Base-by-base conservation (phyloP, 768 basidiomycete species). In the Suillus luteus region DNA sequence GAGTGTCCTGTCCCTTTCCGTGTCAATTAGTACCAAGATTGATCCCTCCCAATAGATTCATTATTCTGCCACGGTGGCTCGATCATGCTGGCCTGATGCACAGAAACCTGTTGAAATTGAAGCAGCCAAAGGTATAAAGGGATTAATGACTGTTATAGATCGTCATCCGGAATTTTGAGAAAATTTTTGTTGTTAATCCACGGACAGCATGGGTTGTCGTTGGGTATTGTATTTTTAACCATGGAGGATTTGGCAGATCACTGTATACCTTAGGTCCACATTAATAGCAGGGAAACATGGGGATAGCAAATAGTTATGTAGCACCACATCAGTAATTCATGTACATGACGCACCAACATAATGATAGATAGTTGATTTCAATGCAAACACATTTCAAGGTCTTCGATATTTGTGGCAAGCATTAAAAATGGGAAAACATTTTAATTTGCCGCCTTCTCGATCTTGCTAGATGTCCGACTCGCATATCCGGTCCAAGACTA, bases 401-500 rank as follows among this genome's bases (percentile, higher is more conserved):
- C 19, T 19, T 61, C 31, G 17, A 62, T 62, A 27, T 6, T 62
- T 59, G 31, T 41, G 27, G 27, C 37, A 57, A 19, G 6, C 40
- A 12, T 41, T 27, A 41, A 58, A 41, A 19, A 11, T n/a, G 19
- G 10, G 31, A 61, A 43, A 24, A 19, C 3, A 40, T 4, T 35
- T 64, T 63, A 74, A 41, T 40, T 48, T 61, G 55, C 35, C 4
- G 75, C 75, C 72, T 87, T 91, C 49, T 82, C 83, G 44, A 97
- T 95, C 65, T 77, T 83, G 76, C 94, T 96, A 60, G 88, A 82
- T 15, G 83, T 70, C 62, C 95, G 82, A 75, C 83, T 79, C 2
- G 95, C 94, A 74, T 97, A 99, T 3, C 96, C 96, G 2, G 92
- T 92, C 96, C 96, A 99, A 35, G 93, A 94, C 95, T 96, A 68